Percentiles rank a stretch among this genome's conserved stretches.
phyloP scores from a whole-genome alignment of 2,329 filamentous ascomycete species.

The Sclerotinia nivalis region DNA sequence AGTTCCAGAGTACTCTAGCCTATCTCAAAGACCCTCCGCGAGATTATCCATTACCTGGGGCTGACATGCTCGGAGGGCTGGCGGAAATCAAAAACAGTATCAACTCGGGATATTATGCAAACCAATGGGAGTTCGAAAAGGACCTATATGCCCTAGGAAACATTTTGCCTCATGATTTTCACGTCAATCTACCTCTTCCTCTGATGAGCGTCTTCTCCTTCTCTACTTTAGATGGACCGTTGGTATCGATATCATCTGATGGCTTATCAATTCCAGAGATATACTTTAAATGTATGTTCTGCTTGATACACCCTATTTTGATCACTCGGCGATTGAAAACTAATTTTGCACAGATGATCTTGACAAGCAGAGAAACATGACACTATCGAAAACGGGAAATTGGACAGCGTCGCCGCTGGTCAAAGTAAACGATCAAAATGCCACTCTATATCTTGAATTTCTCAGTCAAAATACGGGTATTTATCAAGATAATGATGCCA shows the following conservation, averaged over 20 bases:
- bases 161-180: slow-evolving; percentile 57
- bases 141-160: slow-evolving; percentile 26
- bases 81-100: slow-evolving; percentile 27
- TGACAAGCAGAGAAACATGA: slow-evolving; percentile 11
- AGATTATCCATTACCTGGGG: slow-evolving; percentile 27
- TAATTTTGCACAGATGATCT: slow-evolving; percentile 23
- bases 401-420: slow-evolving; percentile 48
- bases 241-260: slow-evolving; percentile 61
- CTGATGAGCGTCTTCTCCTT: slow-evolving; percentile 50
- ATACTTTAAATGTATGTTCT: slow-evolving; percentile 42
- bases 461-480: slow-evolving; percentile 42
- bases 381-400: slow-evolving; percentile 7
- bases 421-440: slow-evolving; percentile 56
- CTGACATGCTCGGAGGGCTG: slow-evolving; percentile 31
- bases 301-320: too few relatives aligned
- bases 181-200: slow-evolving; percentile 50
- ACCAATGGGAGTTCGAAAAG: slow-evolving; percentile 32
- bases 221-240: slow-evolving; percentile 28
- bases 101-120: slow-evolving; percentile 27
- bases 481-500: slow-evolving; percentile 43
- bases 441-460: slow-evolving; percentile 49
- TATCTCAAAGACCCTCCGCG: slow-evolving; percentile 35
- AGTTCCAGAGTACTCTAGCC: slow-evolving; percentile 29
- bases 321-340: background rate
- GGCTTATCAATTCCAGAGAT: slow-evolving; percentile 56